These are phyloP conservation scores for Cercospora sp. DNA, from an alignment of 2,329 filamentous ascomycete genomes.

Conservation along the genomic window DNA sequence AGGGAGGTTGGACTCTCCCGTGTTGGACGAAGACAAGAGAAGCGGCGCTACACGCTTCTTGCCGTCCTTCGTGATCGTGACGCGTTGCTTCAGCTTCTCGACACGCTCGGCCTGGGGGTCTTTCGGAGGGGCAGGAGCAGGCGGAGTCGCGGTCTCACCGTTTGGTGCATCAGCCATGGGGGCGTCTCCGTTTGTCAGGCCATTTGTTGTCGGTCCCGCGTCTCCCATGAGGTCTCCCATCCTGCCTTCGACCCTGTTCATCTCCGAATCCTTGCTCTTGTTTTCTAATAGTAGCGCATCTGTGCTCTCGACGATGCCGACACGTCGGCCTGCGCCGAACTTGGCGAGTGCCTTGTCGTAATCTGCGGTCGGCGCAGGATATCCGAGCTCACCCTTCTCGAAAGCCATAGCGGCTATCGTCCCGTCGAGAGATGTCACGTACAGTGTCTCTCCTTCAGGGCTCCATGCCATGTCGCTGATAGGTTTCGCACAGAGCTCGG, in stretches of 20 bases:
- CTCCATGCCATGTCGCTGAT: constrained; percentile 95
- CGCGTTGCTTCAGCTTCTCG: constrained; percentile 78
- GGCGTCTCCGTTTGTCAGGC: constrained; percentile 39
- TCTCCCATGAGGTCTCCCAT: constrained; percentile 99
- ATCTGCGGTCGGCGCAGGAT: constrained; percentile 79
- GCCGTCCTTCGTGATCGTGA: constrained; percentile 93
- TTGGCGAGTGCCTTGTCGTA: constrained; percentile 92
- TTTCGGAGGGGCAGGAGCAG: constrained; percentile 35
- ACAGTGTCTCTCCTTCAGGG: constrained; percentile 84
- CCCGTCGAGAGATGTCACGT: constrained; percentile 84
- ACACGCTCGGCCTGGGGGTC: constrained; percentile 61
- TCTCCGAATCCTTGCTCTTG: constrained; percentile 80
- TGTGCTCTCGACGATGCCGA: constrained; percentile 89
- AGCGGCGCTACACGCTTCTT: constrained; percentile 94
- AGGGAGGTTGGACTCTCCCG: constrained; percentile 82
- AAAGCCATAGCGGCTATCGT: constrained; percentile 81
- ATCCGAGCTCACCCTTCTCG: constrained; percentile 83
- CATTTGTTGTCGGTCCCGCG: constrained; percentile 57
- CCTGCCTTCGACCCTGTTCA: constrained; percentile 83
- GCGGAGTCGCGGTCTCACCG: constrained; percentile 35
- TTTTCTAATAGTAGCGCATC: constrained; percentile 86
- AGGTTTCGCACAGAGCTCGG: constrained; percentile 85
- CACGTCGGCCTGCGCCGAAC: constrained; percentile 83
- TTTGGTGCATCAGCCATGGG: constrained; percentile 47
- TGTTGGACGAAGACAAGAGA: constrained; percentile 79